These are phyloP conservation scores for Entophlyctis luteolus DNA, from an alignment of 192 early-diverging fungal genomes.

Conservation along the genomic window DNA sequence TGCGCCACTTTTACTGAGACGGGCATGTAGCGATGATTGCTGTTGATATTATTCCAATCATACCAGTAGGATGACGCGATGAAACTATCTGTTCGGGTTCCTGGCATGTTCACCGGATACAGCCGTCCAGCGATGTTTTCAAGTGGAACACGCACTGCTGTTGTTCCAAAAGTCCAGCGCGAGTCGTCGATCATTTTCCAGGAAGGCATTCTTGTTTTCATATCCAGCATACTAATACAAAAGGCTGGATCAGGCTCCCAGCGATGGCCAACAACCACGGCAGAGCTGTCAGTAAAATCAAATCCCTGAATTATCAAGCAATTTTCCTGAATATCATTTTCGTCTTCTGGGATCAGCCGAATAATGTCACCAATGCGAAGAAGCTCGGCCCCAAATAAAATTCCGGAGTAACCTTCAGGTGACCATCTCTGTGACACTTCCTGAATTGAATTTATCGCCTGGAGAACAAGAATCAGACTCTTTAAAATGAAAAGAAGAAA, in stretches of 20 bases:
- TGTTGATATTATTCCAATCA: slow-evolving; percentile 7
- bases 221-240: not conserved
- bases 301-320: not conserved
- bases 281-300: not conserved
- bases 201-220: not conserved
- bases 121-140: slow-evolving; percentile 21
- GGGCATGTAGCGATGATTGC: not conserved
- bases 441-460: not conserved
- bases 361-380: slow-evolving; percentile 26
- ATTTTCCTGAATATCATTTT: not conserved
- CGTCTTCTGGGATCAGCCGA: slow-evolving; percentile 11
- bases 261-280: not conserved
- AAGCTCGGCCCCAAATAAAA: slow-evolving; percentile 26
- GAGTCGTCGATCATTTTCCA: slow-evolving; percentile 11
- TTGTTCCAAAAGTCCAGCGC: not conserved
- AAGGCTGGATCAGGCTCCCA: slow-evolving; percentile 22
- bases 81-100: not conserved
- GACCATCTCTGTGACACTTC: slow-evolving; percentile 2
- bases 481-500: not conserved
- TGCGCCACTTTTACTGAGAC: not conserved
- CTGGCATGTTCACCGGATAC: slow-evolving; percentile 22
- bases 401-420: not conserved
- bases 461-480: not conserved
- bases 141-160: not conserved
- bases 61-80: slow-evolving; percentile 11